Evolutionary conservation across 257 asterid genomes (phyloP), one percentile per base, ranked within the genome.

Genomic region (Solanum lycopersicoides): DNA sequence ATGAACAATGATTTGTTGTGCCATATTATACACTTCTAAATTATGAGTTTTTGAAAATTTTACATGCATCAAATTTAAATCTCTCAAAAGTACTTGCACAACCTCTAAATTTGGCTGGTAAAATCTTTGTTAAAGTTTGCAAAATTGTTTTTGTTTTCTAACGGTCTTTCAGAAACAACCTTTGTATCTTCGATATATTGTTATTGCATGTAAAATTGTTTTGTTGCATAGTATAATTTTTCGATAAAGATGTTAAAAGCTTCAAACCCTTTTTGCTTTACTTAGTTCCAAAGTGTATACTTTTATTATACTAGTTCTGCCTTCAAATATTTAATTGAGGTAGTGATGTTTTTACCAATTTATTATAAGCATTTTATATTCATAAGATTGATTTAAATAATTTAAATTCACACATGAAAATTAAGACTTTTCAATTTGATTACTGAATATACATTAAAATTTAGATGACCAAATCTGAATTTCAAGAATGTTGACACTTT

Each of bases 171-270:
- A 9, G 2, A 21, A 59, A 59, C 0, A 21, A 21, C 2, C 12
- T 59, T 25, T 59, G 5, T 59, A 56, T 53, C n/a, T 53, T 53
- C 23, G n/a, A 8, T 21, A 20, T 59, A 25, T 56, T 20, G 4
- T 59, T 59, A 59, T 20, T 8, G 2, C 9, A 20, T 20, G 11
- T 25, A 59, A 59, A 59, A 59, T 59, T 56, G 65, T 53, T 56
- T 56, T 2, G 12, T 56, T 56, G 65, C 9, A 15, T 15, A 3
- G n/a, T 53, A 53, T 53, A 53, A 18, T 53, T 53, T 18, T 6
- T 53, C 0, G 0, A 53, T 6, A 2, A 53, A 53, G 0, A 53
- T 0, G 59, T 50, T 47, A 28, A 13, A 42, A 50, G 59, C 0
- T 50, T 50, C 59, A 14, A 0, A 50, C 59, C 20, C 59, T 28